Conservation (phyloP, 345 rosid genomes). For the Boechera stricta region DNA sequence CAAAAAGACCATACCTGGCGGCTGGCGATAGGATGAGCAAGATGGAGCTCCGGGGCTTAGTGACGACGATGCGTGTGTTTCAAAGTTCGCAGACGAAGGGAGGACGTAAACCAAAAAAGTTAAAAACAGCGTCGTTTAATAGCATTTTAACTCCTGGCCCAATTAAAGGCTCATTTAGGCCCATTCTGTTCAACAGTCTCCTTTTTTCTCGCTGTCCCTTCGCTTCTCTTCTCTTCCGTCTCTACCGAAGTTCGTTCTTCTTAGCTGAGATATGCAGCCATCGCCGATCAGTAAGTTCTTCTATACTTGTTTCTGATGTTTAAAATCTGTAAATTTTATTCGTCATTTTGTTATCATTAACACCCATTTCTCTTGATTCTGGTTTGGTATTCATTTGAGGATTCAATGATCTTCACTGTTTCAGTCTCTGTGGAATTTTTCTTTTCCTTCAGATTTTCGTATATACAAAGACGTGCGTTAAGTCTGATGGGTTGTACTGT, state of each 20-base stretch:
- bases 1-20: conserved; percentile 13
- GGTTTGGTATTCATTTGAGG: conserved; percentile 23
- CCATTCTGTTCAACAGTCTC: not conserved
- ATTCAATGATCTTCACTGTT: conserved; percentile 36
- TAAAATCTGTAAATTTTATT: not conserved
- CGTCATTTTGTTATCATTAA: not conserved
- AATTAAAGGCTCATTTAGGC: conserved; percentile 17
- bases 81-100: conserved; percentile 5
- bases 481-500: conserved; percentile 68
- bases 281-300: conserved; percentile 38
- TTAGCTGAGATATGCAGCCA: conserved; percentile 10
- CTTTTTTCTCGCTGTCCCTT: conserved; percentile 19
- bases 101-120: not conserved
- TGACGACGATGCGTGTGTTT: conserved; percentile 23
- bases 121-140: not conserved
- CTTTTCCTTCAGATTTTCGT: conserved; percentile 1
- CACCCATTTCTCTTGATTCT: conserved; percentile 18
- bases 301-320: not conserved
- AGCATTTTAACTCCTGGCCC: not conserved
- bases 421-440: conserved; percentile 6
- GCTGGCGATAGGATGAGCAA: conserved; percentile 27
- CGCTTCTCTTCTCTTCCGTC: conserved; percentile 14
- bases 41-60: conserved; percentile 37
- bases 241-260: conserved; percentile 16
- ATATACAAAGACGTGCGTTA: not conserved